phyloP scores from a whole-genome alignment of 768 basidiomycete genomes.

The Auricularia heimuer region DNA sequence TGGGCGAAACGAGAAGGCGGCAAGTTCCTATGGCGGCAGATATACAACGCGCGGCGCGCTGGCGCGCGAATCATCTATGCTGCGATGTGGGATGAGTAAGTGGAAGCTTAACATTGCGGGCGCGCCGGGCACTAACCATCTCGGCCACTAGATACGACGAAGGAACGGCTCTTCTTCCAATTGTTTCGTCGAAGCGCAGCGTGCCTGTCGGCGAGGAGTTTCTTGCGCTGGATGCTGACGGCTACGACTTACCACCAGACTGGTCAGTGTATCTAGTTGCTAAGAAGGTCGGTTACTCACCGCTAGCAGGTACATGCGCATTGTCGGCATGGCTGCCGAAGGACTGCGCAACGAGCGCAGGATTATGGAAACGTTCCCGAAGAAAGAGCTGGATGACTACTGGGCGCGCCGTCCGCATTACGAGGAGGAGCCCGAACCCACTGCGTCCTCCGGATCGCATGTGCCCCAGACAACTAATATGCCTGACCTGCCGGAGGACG shows the following conservation, averaged over 20 bases:
- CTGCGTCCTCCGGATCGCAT: neutral
- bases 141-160: conserved; percentile 57
- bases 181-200: conserved; percentile 44
- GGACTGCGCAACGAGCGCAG: conserved; percentile 53
- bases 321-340: conserved; percentile 64
- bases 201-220: conserved; percentile 49
- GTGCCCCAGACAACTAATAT: neutral
- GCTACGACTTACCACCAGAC: conserved; percentile 65
- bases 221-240: conserved; percentile 68
- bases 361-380: conserved; percentile 53
- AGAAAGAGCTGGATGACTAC: conserved; percentile 66
- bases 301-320: conserved; percentile 58
- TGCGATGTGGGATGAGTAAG: conserved; percentile 82
- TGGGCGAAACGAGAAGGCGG: conserved; percentile 65
- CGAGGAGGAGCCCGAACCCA: neutral
- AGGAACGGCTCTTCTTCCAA: conserved; percentile 75
- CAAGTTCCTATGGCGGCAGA: conserved; percentile 68
- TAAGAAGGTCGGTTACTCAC: conserved; percentile 3
- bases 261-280: conserved; percentile 41
- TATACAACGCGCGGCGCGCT: conserved; percentile 54
- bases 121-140: neutral
- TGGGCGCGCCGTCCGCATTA: conserved; percentile 50
- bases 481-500: neutral
- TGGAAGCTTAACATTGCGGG: neutral
- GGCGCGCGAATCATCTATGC: conserved; percentile 63